Conservation (phyloP, 495 filamentous ascomycete genomes). For the Penicillium atrosanguineum region DNA sequence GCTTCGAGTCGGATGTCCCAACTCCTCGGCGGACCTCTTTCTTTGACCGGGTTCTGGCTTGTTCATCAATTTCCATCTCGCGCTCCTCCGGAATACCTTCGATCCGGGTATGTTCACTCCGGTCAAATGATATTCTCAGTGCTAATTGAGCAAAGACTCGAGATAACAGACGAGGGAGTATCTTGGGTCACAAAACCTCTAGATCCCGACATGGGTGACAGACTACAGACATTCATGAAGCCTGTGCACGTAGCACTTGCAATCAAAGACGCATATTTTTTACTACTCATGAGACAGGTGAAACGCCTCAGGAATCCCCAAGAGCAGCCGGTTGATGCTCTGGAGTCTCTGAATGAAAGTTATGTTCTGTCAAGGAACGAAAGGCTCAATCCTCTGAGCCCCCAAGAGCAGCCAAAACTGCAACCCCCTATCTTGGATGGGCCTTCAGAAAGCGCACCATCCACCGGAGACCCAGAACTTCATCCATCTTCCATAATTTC, state of each 20-base stretch:
- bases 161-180: constrained; percentile 52
- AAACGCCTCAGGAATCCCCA: constrained; percentile 22
- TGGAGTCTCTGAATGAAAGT: constrained; percentile 13
- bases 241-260: constrained; percentile 37
- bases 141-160: constrained; percentile 36
- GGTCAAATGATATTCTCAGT: neutral
- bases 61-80: constrained; percentile 57
- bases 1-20: constrained; percentile 32
- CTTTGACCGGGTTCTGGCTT: constrained; percentile 53
- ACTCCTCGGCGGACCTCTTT: constrained; percentile 49
- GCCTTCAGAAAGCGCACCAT: constrained; percentile 13
- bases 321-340: constrained; percentile 11
- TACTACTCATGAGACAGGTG: constrained; percentile 32
- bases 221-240: constrained; percentile 31
- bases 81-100: constrained; percentile 58
- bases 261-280: constrained; percentile 34
- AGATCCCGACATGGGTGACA: constrained; percentile 32
- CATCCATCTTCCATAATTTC: constrained; percentile 37
- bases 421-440: constrained; percentile 17
- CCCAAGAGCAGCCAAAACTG: constrained; percentile 24
- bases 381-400: constrained; percentile 17
- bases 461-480: constrained; percentile 15
- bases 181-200: constrained; percentile 49
- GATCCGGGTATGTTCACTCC: constrained; percentile 50
- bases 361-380: constrained; percentile 15